Base-by-base conservation (phyloP, 75 land plant genomes). In the Pinus taeda region DNA sequence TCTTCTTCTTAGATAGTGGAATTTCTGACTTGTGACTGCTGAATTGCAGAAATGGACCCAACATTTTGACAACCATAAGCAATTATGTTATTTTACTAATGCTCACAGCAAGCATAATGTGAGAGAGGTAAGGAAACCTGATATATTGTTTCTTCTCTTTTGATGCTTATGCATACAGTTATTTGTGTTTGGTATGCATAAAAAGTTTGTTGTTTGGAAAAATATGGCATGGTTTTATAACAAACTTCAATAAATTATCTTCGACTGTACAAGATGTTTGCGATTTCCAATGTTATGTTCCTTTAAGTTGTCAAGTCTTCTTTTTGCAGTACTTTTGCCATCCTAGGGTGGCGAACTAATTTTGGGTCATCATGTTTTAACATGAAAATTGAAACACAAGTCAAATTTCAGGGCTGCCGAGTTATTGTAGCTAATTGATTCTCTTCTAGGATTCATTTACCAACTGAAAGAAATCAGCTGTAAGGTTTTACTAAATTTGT, bases 21-120 rank as follows among this genome's bases (percentile, higher is more conserved):
- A 17, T 67, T 64, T 39, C 39, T 37, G 71, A 37, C 71, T 37
- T 67, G 9, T 37, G 71, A 42, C 37, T 69, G 45, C 57, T 22
- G 22, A 62, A 70, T 57, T 78, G 81, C 85, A 96, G 99, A 89
- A 86, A 82, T 96, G 99, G 99, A 81, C 77, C 26, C 79, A 64
- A 5, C 75, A 90, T 86, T 96, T 96, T 78, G 89, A 90, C 13
- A 78, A 83, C 15, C 63, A 62, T 55, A 79, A 82, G 53, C 86
- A 89, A 80, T 85, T 84, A 65, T 87, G 85, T 72, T 24, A 89
- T 61, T 78, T 93, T 61, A 83, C 92, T 14, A 90, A 92, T 83
- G 93, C 97, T 15, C 99, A 96, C 66, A 84, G 81, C 77, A 88
- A 60, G 71, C 83, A 83, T 77, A 86, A 94, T 60, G 93, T 92